Percentiles rank a stretch among this genome's conserved stretches.
Evolutionary conservation across 2,329 filamentous ascomycete species (phyloP).

Genomic region (Penicillium sp.): DNA sequence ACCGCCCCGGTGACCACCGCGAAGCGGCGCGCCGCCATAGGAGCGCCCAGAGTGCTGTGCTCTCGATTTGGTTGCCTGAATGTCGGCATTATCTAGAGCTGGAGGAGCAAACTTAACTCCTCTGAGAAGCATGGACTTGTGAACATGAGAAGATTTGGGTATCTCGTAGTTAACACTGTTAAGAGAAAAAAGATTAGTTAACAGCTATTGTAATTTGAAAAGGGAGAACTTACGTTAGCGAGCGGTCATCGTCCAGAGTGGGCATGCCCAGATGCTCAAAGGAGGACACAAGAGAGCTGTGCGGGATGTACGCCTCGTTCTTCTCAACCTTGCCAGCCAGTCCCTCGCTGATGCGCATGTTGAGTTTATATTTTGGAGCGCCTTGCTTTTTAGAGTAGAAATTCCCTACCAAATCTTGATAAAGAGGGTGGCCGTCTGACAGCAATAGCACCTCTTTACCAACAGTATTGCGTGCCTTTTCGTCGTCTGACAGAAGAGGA

Average conservation of each 20-base stretch:
- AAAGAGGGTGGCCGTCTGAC: conserved; percentile 82
- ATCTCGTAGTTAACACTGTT: conserved; percentile 82
- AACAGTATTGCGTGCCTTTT: conserved; percentile 75
- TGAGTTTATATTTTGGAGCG: conserved; percentile 69
- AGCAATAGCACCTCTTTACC: conserved; percentile 84
- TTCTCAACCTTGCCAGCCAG: conserved; percentile 81
- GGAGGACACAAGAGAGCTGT: conserved; percentile 79
- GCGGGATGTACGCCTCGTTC: conserved; percentile 81
- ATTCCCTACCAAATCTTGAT: conserved; percentile 79
- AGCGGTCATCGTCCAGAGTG: conserved; percentile 81
- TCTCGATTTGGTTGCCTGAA: conserved; percentile 72
- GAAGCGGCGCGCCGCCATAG: conserved; percentile 70
- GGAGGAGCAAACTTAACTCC: conserved; percentile 76
- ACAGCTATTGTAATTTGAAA: not conserved
- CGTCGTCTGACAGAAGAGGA: conserved; percentile 75
- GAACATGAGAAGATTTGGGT: conserved; percentile 71
- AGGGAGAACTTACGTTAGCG: conserved; percentile 69
- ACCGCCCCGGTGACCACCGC: conserved; percentile 52
- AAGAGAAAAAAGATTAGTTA: conserved; percentile 21
- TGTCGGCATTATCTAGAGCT: conserved; percentile 75
- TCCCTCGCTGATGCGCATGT: conserved; percentile 75
- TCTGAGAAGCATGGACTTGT: conserved; percentile 93
- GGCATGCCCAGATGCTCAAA: conserved; percentile 74
- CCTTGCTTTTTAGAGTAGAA: conserved; percentile 93
- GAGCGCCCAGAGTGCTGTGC: conserved; percentile 69